Conservation (phyloP, 2,329 filamentous ascomycete genomes). For the Pseudopithomyces chartarum region DNA sequence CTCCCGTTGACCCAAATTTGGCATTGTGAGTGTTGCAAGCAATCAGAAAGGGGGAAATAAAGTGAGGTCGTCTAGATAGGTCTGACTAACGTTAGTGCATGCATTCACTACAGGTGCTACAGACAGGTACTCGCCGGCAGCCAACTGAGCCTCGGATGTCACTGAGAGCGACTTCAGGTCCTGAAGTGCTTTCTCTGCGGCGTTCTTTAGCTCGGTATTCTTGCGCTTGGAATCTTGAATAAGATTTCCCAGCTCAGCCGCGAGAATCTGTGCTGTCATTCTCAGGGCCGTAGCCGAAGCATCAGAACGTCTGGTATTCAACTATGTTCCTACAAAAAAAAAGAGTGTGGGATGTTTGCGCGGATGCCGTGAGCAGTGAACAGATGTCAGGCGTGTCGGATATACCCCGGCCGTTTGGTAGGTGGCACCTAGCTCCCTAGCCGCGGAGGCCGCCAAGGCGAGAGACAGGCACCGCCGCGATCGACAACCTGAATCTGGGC, state of each 20-base stretch:
- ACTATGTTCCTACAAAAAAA: constrained; percentile 4
- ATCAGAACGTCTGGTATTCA: constrained; percentile 25
- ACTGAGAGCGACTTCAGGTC: constrained; percentile 79
- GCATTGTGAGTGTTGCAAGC: constrained; percentile 89
- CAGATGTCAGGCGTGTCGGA: constrained; percentile 4
- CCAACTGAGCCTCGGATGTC: constrained; percentile 76
- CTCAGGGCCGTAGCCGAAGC: constrained; percentile 41
- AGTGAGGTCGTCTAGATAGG: constrained; percentile 77
- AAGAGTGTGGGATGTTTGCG: not conserved
- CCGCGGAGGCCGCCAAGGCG: constrained; percentile 3
- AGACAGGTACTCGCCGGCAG: constrained; percentile 61
- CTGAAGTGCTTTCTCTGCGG: constrained; percentile 89
- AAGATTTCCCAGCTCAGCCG: constrained; percentile 85
- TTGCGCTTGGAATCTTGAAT: constrained; percentile 96
- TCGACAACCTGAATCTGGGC: not conserved
- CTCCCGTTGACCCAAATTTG: constrained; percentile 85
- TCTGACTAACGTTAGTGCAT: constrained; percentile 61
- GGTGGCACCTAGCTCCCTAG: not conserved
- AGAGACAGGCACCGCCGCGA: constrained; percentile 2
- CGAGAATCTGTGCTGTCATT: constrained; percentile 91
- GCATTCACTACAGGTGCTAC: constrained; percentile 6
- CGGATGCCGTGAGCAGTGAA: constrained; percentile 10
- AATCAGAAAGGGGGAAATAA: constrained; percentile 92
- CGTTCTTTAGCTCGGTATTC: constrained; percentile 85
- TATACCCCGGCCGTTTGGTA: not conserved